Percentiles rank a stretch among this genome's conserved stretches.
phyloP scores from a whole-genome alignment of 148 eudicot genomes.

The Rheum nobile region DNA sequence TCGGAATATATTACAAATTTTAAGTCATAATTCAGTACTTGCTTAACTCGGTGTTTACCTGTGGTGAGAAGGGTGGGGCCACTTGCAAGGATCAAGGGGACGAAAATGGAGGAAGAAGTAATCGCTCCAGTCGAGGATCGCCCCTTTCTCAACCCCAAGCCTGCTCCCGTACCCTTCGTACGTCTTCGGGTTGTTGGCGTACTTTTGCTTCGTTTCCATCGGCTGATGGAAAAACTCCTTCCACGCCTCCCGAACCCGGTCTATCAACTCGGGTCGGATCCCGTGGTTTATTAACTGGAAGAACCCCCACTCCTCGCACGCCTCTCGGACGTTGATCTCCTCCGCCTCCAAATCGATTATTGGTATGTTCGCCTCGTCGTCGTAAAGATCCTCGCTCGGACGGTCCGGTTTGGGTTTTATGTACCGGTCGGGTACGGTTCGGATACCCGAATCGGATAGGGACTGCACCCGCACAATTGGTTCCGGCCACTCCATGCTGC shows the following conservation, averaged over 20 bases:
- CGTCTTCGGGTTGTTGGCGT: conserved; percentile 57
- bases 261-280: conserved; percentile 50
- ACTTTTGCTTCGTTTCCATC: conserved; percentile 54
- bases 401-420: conserved; percentile 34
- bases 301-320: conserved; percentile 75
- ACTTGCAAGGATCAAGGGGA: conserved; percentile 55
- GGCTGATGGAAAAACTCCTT: conserved; percentile 75
- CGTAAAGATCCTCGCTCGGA: conserved; percentile 17
- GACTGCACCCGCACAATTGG: conserved; percentile 80
- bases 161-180: conserved; percentile 96
- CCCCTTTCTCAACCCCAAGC: conserved; percentile 72
- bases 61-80: conserved; percentile 60
- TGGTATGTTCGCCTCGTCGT: conserved; percentile 33
- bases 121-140: conserved; percentile 91
- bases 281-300: conserved; percentile 81
- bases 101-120: conserved; percentile 77
- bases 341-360: conserved; percentile 34
- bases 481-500: conserved; percentile 54
- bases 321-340: conserved; percentile 21
- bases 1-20: too few relatives aligned
- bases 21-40: too few relatives aligned
- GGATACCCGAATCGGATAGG: conserved; percentile 44
- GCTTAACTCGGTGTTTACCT: too few relatives aligned
- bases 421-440: conserved; percentile 40
- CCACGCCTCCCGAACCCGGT: conserved; percentile 51